Evolutionary conservation across 1,284 basidiomycete genomes (phyloP).

Genomic region (Mycosarcoma mackinlayi): DNA sequence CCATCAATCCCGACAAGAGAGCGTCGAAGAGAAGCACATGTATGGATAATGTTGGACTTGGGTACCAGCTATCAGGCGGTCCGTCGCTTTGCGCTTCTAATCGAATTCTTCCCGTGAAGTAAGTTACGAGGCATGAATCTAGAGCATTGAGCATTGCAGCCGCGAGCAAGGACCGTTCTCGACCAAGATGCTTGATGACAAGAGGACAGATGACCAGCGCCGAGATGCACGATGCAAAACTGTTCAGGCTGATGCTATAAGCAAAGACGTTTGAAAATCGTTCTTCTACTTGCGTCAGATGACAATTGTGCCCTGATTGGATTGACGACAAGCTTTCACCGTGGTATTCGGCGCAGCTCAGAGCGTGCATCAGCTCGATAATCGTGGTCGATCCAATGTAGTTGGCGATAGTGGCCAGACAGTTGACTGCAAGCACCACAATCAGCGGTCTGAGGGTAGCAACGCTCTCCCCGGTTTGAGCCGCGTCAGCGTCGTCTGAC

Average conservation of each 20-base stretch:
- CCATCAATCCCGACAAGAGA: conserved; percentile 6
- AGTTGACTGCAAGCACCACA: conserved; percentile 1
- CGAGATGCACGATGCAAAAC: conserved; percentile 7
- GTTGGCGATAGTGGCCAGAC: conserved; percentile 1
- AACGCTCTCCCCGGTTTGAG: conserved; percentile 3
- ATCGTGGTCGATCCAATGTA: conserved; percentile 2
- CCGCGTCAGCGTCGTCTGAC: conserved; percentile 3
- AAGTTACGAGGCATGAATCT: conserved; percentile 1
- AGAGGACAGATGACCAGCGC: conserved; percentile 4
- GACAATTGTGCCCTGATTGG: conserved; percentile 6
- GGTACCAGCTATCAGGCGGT: conserved; percentile 4
- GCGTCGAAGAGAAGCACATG: conserved; percentile 3
- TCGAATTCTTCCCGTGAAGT: conserved; percentile 3
- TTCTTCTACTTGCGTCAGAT: conserved; percentile 3
- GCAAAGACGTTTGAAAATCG: conserved; percentile 5
- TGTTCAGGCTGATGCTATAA: conserved; percentile 4
- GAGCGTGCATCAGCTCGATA: conserved; percentile 4
- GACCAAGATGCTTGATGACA: conserved; percentile 6
- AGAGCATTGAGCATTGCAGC: conserved; percentile 8
- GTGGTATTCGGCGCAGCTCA: conserved; percentile 2
- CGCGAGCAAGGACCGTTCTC: conserved; percentile 7
- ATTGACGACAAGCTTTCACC: conserved; percentile 3
- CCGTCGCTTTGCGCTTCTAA: conserved; percentile 5
- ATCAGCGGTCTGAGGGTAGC: conserved; percentile 4
- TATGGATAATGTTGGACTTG: conserved; percentile 4